Percentiles rank a stretch among this genome's conserved stretches.
Conservation (phyloP, 192 early-diverging fungal genomes). For the Coemansia javaensis region DNA sequence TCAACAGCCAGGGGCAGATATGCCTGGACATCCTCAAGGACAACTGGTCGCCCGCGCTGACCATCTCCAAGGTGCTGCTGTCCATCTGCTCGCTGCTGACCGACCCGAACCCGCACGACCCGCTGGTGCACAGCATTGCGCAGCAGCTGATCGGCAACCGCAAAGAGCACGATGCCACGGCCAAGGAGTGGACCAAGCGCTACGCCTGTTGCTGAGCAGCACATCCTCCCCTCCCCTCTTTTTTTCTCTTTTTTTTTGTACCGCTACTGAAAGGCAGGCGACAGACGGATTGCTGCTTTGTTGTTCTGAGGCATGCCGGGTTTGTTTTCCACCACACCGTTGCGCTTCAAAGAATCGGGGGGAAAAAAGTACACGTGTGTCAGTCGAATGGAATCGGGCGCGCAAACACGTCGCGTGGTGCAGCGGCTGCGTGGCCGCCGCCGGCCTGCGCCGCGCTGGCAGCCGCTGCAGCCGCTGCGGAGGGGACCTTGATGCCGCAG, state of each 20-base stretch:
- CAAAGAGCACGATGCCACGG: constrained; percentile 80
- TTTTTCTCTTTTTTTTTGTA: neutral
- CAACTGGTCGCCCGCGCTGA: constrained; percentile 94
- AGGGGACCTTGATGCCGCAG: constrained; percentile 55
- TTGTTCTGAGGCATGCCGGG: neutral
- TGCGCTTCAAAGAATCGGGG: too few species aligned
- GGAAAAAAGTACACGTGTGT: constrained; percentile 1
- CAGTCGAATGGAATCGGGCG: constrained; percentile 52
- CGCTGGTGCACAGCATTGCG: constrained; percentile 87
- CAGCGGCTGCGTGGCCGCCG: too few species aligned
- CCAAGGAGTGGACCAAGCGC: constrained; percentile 91
- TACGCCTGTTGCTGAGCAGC: constrained; percentile 53
- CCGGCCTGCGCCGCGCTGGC: constrained; percentile 8
- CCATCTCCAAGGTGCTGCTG: constrained; percentile 93
- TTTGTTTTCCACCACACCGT: too few species aligned
- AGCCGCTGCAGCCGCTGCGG: constrained; percentile 40
- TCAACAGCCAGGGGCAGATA: constrained; percentile 85
- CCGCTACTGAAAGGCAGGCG: too few species aligned
- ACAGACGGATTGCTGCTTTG: neutral
- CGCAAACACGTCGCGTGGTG: constrained; percentile 20
- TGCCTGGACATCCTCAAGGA: constrained; percentile 96
- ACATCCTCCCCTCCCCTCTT: neutral
- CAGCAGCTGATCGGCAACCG: constrained; percentile 80
- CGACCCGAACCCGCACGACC: constrained; percentile 93
- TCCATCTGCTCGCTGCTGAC: constrained; percentile 91